Conservation (phyloP, 2,329 filamentous ascomycete species). For the Aspergillus floridensis region DNA sequence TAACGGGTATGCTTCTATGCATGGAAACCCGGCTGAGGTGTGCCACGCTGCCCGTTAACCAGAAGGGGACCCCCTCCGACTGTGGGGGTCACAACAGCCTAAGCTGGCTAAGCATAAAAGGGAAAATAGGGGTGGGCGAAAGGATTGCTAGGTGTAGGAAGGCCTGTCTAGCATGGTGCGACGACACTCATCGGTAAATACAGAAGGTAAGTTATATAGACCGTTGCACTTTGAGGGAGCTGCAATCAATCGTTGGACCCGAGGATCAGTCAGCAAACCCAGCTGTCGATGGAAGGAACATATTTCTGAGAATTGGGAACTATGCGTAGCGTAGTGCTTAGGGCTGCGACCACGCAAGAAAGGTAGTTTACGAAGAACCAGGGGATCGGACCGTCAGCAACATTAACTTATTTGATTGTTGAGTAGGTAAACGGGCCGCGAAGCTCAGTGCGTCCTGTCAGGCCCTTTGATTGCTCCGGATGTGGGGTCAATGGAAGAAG, state of each 20-base stretch:
- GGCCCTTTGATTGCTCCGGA: background rate
- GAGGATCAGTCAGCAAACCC: background rate
- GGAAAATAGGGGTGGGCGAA: background rate
- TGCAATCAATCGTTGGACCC: background rate
- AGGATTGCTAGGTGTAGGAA: background rate
- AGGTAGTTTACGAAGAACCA: background rate
- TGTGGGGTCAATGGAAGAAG: constrained; percentile 3
- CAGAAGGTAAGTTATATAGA: background rate
- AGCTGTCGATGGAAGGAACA: background rate
- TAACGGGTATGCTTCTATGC: background rate
- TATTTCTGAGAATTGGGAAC: background rate
- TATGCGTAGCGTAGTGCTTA: background rate
- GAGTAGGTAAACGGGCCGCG: background rate
- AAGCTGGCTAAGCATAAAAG: background rate
- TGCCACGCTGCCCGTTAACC: background rate
- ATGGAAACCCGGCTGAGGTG: background rate
- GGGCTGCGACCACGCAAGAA: background rate
- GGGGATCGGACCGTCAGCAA: background rate
- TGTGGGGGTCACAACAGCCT: background rate
- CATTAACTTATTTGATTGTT: background rate
- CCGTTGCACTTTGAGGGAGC: background rate
- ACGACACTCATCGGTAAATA: background rate
- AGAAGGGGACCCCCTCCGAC: background rate
- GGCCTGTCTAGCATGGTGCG: background rate
- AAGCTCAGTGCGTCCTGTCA: constrained; percentile 9